These are phyloP conservation scores for Daldinia concentrica DNA, from an alignment of 495 filamentous ascomycete species.

Conservation along the genomic window DNA sequence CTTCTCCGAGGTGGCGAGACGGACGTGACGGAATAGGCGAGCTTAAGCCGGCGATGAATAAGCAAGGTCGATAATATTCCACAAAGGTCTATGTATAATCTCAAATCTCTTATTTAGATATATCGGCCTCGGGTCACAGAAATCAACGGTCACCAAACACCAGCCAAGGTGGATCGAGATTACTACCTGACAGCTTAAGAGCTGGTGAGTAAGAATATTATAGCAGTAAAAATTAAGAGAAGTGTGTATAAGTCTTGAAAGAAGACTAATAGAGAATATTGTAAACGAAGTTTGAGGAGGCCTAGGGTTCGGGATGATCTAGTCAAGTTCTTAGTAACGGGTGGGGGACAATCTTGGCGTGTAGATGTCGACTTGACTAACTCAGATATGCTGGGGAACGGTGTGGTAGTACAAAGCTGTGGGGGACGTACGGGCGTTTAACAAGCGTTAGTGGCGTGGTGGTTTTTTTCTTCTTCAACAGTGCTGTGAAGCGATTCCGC, in stretches of 20 bases:
- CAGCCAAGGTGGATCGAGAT: conserved; percentile 3
- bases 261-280: conserved; percentile 9
- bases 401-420: conserved; percentile 42
- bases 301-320: conserved; percentile 25
- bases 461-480: conserved; percentile 6
- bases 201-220: conserved; percentile 24
- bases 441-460: conserved; percentile 24
- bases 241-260: conserved; percentile 13
- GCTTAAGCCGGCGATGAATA: conserved; percentile 12
- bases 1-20: conserved; percentile 22
- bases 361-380: conserved; percentile 32
- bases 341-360: conserved; percentile 34
- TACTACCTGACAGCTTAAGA: conserved; percentile 13
- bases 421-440: conserved; percentile 36
- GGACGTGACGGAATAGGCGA: conserved; percentile 16
- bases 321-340: conserved; percentile 23
- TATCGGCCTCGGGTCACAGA: conserved; percentile 15
- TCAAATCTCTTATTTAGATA: conserved; percentile 20
- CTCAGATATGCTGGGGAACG: conserved; percentile 29
- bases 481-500: conserved; percentile 15
- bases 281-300: conserved; percentile 28
- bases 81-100: conserved; percentile 22
- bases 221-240: conserved; percentile 17
- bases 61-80: conserved; percentile 20
- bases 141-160: conserved; percentile 7